phyloP scores from a whole-genome alignment of 2,329 filamentous ascomycete species.

The Penicillium sp. region DNA sequence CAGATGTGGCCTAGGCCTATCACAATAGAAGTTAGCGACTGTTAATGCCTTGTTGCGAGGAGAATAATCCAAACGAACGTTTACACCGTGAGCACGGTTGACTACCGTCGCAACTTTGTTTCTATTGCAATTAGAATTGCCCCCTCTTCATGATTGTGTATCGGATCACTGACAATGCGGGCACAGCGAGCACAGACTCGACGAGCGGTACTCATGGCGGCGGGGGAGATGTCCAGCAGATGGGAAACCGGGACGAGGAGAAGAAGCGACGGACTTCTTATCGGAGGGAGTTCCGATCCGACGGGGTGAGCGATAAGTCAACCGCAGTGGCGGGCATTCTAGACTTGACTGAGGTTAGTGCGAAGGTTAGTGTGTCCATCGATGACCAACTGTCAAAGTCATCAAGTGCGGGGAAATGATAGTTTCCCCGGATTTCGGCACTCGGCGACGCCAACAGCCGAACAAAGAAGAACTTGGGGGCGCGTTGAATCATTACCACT shows the following conservation, averaged over 20 bases:
- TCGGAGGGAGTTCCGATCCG: slow-evolving; percentile 2
- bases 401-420: neutral
- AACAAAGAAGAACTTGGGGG: no score
- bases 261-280: slow-evolving; percentile 5
- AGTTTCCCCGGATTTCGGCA: slow-evolving; percentile 4
- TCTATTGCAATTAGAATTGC: slow-evolving; percentile 22
- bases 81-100: slow-evolving; percentile 31
- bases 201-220: slow-evolving; percentile 8
- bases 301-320: neutral
- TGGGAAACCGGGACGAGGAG: neutral
- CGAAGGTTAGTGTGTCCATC: neutral
- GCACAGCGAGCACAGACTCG: slow-evolving; percentile 24
- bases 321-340: neutral
- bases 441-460: neutral
- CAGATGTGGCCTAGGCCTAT: slow-evolving; percentile 30
- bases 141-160: no score
- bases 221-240: neutral
- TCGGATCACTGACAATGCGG: slow-evolving; percentile 12
- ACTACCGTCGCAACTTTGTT: slow-evolving; percentile 34
- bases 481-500: no score
- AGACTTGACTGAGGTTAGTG: slow-evolving; percentile 1
- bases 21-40: neutral
- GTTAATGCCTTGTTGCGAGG: neutral
- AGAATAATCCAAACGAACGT: slow-evolving; percentile 19
- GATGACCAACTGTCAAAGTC: neutral